phyloP scores from a whole-genome alignment of 345 rosid genomes.

The Xanthoceras sorbifolium region DNA sequence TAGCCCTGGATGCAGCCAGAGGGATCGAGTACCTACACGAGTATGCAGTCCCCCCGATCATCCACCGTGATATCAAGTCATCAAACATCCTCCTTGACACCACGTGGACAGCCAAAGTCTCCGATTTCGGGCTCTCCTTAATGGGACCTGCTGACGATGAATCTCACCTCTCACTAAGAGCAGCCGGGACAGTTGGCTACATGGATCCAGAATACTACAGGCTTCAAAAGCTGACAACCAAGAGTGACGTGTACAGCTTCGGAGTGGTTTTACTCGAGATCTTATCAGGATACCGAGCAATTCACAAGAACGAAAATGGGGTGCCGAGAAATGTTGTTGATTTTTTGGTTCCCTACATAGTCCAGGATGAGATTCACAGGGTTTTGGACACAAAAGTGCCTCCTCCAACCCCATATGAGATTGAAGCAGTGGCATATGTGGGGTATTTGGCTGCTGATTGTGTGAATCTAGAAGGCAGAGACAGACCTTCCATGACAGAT shows the following conservation, averaged over 20 bases:
- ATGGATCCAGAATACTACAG: conserved; percentile 84
- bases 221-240: conserved; percentile 58
- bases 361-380: conserved; percentile 62
- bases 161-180: conserved; percentile 59
- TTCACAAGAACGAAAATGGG: conserved; percentile 56
- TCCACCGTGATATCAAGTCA: conserved; percentile 86
- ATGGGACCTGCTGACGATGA: conserved; percentile 58
- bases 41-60: conserved; percentile 60
- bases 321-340: conserved; percentile 66
- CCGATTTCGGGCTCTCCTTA: conserved; percentile 78
- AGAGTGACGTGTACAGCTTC: conserved; percentile 81
- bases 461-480: conserved; percentile 46
- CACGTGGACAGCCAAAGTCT: conserved; percentile 65
- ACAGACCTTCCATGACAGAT: conserved; percentile 66
- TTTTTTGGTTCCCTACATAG: conserved; percentile 56
- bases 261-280: conserved; percentile 69
- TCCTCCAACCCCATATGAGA: conserved; percentile 68
- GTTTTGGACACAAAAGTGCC: conserved; percentile 65
- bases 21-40: conserved; percentile 76
- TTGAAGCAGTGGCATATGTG: conserved; percentile 62
- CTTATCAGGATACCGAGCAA: conserved; percentile 63
- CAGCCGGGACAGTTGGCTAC: conserved; percentile 81
- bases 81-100: conserved; percentile 67
- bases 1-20: conserved; percentile 72
- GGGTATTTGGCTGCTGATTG: conserved; percentile 71